Conservation (phyloP, 2,329 filamentous ascomycete genomes). For the Alternaria sp. region DNA sequence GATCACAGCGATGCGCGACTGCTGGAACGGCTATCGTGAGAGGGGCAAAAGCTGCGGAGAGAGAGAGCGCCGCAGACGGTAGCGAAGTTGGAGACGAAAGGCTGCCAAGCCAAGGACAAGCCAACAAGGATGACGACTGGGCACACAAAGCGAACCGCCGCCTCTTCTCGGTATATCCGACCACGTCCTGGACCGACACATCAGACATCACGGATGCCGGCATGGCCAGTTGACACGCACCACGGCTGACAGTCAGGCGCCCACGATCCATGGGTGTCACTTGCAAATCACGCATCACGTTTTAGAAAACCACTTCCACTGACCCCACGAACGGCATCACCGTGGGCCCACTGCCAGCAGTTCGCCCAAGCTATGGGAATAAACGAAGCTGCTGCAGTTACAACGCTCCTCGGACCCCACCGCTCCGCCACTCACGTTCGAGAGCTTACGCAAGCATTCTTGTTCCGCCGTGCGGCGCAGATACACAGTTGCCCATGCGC, state of each 20-base stretch:
- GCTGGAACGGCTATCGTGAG: not conserved
- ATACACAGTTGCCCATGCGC: not conserved
- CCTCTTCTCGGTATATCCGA: not conserved
- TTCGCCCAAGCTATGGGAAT: not conserved
- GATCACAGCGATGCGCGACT: not conserved
- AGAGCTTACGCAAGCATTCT: not conserved
- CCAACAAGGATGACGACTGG: constrained; percentile 16
- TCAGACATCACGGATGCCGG: not conserved
- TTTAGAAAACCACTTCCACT: not conserved
- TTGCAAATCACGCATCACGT: not conserved
- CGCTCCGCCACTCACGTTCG: not conserved
- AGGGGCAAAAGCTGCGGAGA: not conserved
- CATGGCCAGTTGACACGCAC: not conserved
- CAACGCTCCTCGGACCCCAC: constrained; percentile 2
- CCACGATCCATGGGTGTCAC: not conserved
- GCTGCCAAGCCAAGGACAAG: constrained; percentile 19
- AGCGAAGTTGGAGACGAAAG: constrained; percentile 12
- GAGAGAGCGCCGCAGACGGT: constrained; percentile 4
- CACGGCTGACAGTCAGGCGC: not conserved
- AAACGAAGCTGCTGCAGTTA: not conserved
- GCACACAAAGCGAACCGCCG: constrained; percentile 7
- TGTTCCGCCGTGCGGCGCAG: not conserved
- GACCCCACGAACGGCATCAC: constrained; percentile 18
- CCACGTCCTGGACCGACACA: not conserved
- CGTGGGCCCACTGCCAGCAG: constrained; percentile 9